phyloP scores from a whole-genome alignment of 2,329 filamentous ascomycete genomes.

The Paraconiothyrium brasiliense region DNA sequence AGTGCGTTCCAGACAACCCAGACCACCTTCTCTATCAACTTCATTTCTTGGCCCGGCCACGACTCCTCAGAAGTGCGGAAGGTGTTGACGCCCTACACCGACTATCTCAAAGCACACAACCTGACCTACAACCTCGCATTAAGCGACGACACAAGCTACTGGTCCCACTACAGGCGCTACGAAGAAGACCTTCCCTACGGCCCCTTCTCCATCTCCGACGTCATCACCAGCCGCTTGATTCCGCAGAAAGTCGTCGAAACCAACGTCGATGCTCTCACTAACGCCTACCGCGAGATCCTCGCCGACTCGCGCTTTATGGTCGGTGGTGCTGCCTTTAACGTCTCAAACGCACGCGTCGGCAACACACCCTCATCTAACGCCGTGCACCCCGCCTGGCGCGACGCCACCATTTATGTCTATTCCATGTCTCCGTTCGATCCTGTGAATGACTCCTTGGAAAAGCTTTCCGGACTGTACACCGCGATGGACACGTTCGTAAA shows the following conservation, averaged over 20 bases:
- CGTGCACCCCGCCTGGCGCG: constrained; percentile 27
- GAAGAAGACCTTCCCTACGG: background rate
- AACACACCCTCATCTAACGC: constrained; percentile 12
- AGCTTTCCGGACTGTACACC: background rate
- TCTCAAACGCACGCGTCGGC: background rate
- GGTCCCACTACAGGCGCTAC: constrained; percentile 17
- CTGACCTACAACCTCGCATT: background rate
- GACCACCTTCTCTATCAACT: too few species aligned
- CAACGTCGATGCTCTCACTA: constrained; percentile 4
- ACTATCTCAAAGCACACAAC: constrained; percentile 16
- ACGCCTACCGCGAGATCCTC: constrained; percentile 8
- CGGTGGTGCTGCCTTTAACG: constrained; percentile 10
- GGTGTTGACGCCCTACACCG: constrained; percentile 5
- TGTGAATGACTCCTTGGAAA: background rate
- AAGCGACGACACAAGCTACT: background rate
- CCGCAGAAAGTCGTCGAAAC: constrained; percentile 6
- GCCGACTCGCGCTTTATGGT: background rate
- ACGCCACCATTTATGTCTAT: constrained; percentile 11
- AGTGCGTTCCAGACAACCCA: too few species aligned
- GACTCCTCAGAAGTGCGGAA: too few species aligned
- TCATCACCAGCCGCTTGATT: constrained; percentile 10
- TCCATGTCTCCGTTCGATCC: constrained; percentile 9
- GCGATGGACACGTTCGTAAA: constrained; percentile 3
- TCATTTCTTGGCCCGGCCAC: too few species aligned
- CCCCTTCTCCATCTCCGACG: background rate